Conservation (phyloP, 2,329 filamentous ascomycete species). For the Botrytis sinoallii region DNA sequence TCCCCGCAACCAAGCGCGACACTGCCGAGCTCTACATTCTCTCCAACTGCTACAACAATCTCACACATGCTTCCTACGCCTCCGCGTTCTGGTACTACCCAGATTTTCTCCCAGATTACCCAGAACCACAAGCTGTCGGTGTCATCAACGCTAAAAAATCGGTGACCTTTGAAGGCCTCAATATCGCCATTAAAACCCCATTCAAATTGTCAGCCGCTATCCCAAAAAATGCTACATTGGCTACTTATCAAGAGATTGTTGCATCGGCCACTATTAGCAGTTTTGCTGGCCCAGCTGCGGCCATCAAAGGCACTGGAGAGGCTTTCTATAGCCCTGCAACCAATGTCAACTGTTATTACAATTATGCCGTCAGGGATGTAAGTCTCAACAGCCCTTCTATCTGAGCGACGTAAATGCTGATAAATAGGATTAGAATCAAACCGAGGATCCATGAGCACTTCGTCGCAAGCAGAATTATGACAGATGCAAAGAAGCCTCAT, state of each 20-base stretch:
- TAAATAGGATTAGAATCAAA: not conserved
- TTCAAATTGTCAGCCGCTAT: not conserved
- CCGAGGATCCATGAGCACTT: not conserved
- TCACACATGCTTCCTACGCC: slow-evolving; percentile 10
- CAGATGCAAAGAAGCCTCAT: not conserved
- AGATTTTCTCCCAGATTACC: slow-evolving; percentile 9
- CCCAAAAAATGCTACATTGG: not conserved
- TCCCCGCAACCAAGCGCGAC: slow-evolving; percentile 1
- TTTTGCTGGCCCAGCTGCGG: slow-evolving; percentile 3
- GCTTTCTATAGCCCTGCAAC: slow-evolving; percentile 2
- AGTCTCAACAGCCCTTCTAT: not conserved
- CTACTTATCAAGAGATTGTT: slow-evolving; percentile 5
- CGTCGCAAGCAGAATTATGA: not conserved
- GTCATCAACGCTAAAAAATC: slow-evolving; percentile 3
- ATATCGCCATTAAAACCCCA: not conserved
- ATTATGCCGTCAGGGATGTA: slow-evolving; percentile 15
- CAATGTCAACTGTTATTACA: slow-evolving; percentile 7
- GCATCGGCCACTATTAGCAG: slow-evolving; percentile 6
- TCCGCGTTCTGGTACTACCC: slow-evolving; percentile 18
- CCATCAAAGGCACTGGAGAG: not conserved
- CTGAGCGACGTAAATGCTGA: not conserved
- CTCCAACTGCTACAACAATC: slow-evolving; percentile 14
- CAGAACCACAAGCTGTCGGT: slow-evolving; percentile 7
- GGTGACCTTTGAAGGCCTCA: not conserved
- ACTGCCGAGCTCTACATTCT: slow-evolving; percentile 16